Percentiles rank a stretch among this genome's conserved stretches.
These are phyloP conservation scores for Globisporangium okanoganense DNA, from an alignment of 352 stramenopile genomes.

Conservation along the genomic window DNA sequence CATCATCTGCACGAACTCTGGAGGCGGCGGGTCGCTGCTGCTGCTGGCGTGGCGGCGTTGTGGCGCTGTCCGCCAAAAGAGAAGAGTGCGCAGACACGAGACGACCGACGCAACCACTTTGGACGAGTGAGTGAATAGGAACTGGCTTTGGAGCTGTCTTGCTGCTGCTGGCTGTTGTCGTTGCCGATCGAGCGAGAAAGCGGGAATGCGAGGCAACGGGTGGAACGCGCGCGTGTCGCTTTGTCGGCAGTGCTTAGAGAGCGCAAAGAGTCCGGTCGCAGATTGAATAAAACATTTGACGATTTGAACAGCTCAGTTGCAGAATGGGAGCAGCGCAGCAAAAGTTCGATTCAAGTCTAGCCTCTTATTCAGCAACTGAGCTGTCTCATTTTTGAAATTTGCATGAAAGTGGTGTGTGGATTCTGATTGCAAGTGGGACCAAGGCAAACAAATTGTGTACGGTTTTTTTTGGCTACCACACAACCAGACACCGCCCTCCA, in stretches of 20 bases:
- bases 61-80: constrained; percentile 2
- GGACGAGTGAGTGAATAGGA: not conserved
- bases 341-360: no score
- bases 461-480: not conserved
- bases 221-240: constrained; percentile 4
- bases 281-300: not conserved
- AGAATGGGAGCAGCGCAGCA: not conserved
- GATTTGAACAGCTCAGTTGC: not conserved
- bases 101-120: constrained; percentile 2
- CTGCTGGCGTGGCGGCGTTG: not conserved
- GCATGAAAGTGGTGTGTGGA: not conserved
- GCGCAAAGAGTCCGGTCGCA: not conserved
- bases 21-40: not conserved
- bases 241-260: not conserved
- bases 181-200: not conserved
- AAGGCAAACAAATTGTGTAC: not conserved
- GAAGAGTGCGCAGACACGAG: not conserved
- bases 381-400: not conserved
- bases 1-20: constrained; percentile 14
- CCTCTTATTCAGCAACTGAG: not conserved
- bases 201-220: not conserved
- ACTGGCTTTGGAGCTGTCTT: not conserved
- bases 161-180: not conserved
- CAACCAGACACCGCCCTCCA: not conserved
- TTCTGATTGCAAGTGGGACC: not conserved